Base-by-base conservation (phyloP, 1,139 yeast genomes). In the Candida sanyaensis region DNA sequence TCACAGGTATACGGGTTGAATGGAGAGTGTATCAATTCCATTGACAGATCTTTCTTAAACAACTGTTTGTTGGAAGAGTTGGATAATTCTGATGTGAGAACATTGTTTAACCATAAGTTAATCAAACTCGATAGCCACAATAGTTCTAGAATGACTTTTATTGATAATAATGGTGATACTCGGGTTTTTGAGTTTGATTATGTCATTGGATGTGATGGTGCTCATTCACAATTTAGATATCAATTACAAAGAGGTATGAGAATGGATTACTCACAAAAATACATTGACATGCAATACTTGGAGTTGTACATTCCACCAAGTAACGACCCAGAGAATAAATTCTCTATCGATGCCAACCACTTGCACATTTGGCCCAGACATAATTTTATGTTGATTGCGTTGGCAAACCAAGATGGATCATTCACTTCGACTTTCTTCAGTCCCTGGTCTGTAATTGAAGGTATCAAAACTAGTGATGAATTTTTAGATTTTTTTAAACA, bases 301-400 rank as follows among this genome's bases (percentile, higher is more conserved):
- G 97, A 91, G 64, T 73, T 90, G 48, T 79, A 80, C 51, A 88
- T 92, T 44, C 91, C 90, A 10, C 78, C 91, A 0, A 73, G 73
- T 9, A 56, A 56, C 13, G 64, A 60, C 12, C 57, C 55, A 2
- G 50, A 51, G 5, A 48, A 48, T 34, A 58, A 62, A 48, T 86
- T 81, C 57, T 65, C 71, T 17, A 73, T 90, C 41, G 84, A 86
- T 56, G 84, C 90, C 3, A 83, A 88, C 65, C 91, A 88, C 63
- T 75, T 92, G 48, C 98, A 92, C 61, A 89, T 92, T 44, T 92
- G 98, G 98, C 97, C 98, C 4, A 76, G 97, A 43, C 82, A 84
- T 50, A 75, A 87, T 49, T 88, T 75, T 63, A 92, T 92, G 97
- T 77, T 92, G 56, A 92, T 92, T 60, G 97, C 97, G 0, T 75